Conservation (phyloP, 2,329 filamentous ascomycete genomes). For the Scedosporium dehoogii region DNA sequence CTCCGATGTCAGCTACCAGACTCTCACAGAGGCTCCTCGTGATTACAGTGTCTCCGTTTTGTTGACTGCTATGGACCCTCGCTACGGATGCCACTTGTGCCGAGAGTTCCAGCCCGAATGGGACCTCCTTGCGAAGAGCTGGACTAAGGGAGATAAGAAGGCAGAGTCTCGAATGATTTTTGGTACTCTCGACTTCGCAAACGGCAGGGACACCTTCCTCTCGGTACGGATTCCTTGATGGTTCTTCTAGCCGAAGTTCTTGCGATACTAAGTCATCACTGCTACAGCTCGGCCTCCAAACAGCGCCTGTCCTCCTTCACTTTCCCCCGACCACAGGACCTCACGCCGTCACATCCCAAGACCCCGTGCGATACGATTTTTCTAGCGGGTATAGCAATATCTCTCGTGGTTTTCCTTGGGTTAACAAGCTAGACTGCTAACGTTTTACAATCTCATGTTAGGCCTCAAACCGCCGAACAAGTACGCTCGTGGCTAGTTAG, state of each 20-base stretch:
- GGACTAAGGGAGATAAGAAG: slow-evolving; percentile 73
- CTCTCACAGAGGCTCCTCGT: slow-evolving; percentile 65
- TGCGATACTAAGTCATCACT: background rate
- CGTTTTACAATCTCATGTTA: slow-evolving; percentile 22
- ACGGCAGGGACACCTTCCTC: slow-evolving; percentile 78
- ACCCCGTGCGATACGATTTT: slow-evolving; percentile 79
- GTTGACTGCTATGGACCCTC: slow-evolving; percentile 73
- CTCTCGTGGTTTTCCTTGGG: background rate
- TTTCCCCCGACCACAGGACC: slow-evolving; percentile 75
- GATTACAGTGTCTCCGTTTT: slow-evolving; percentile 79
- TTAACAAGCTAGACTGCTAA: slow-evolving; percentile 4
- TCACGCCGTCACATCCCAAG: slow-evolving; percentile 57
- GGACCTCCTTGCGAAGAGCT: slow-evolving; percentile 77
- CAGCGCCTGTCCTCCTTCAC: slow-evolving; percentile 78
- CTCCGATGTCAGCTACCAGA: slow-evolving; percentile 63
- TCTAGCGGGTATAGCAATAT: slow-evolving; percentile 53
- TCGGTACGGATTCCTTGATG: slow-evolving; percentile 46
- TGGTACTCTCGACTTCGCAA: slow-evolving; percentile 75
- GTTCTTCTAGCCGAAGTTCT: background rate
- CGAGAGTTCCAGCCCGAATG: slow-evolving; percentile 90
- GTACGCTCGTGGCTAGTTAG: slow-evolving; percentile 71
- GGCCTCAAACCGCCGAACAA: slow-evolving; percentile 64
- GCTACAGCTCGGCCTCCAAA: slow-evolving; percentile 76
- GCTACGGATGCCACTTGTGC: slow-evolving; percentile 80
- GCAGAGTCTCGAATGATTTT: slow-evolving; percentile 66